Percentiles rank a stretch among this genome's conserved stretches.
phyloP scores from a whole-genome alignment of 768 basidiomycete species.

The Trametes elegans region DNA sequence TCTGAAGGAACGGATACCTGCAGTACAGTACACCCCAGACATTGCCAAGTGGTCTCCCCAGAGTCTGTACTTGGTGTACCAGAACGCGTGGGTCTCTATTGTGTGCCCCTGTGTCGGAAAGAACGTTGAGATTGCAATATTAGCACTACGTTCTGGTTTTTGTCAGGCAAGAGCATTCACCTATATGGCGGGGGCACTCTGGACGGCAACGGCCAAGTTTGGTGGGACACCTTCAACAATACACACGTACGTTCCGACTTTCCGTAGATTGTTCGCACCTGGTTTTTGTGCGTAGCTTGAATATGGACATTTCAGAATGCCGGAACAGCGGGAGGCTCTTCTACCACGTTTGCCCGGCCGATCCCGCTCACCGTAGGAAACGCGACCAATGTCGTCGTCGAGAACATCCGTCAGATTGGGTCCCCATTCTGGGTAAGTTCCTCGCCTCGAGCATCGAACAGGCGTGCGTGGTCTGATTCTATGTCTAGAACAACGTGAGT shows the following conservation, averaged over 20 bases:
- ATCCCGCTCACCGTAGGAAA: conserved; percentile 44
- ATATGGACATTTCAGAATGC: conserved; percentile 25
- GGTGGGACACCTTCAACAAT: conserved; percentile 34
- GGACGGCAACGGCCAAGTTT: conserved; percentile 47
- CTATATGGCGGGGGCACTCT: conserved; percentile 46
- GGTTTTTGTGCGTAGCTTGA: not conserved
- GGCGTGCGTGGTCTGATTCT: not conserved
- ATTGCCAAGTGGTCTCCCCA: conserved; percentile 41
- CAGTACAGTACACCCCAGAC: conserved; percentile 39
- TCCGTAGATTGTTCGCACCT: not conserved
- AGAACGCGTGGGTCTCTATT: conserved; percentile 36
- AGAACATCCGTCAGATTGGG: conserved; percentile 37
- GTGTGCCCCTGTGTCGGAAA: not conserved
- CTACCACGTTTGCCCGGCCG: conserved; percentile 41
- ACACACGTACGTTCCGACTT: conserved; percentile 17
- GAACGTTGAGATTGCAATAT: not conserved
- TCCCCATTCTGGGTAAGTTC: conserved; percentile 43
- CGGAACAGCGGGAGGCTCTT: conserved; percentile 43
- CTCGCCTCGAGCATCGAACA: no score
- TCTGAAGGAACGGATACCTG: not conserved
- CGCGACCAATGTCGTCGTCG: conserved; percentile 39
- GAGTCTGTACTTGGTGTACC: conserved; percentile 40
- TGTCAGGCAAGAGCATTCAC: conserved; percentile 36
- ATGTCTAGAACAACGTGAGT: conserved; percentile 23
- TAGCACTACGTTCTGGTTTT: conserved; percentile 42